Evolutionary conservation across 1,284 basidiomycete species (phyloP).

Genomic region (Tilletia setariae): DNA sequence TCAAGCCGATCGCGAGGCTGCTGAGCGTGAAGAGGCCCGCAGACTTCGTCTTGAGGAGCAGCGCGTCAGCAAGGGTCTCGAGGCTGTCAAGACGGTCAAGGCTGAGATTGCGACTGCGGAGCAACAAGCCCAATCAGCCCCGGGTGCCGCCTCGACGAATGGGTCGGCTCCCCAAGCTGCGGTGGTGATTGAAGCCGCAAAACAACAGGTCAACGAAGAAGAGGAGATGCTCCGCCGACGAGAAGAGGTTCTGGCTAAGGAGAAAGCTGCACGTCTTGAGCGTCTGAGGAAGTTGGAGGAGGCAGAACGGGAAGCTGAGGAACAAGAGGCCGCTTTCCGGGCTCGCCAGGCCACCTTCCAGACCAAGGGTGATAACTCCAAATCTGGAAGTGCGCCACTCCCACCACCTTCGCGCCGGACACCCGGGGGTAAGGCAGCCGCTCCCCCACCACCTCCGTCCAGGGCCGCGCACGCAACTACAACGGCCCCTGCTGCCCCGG

Average conservation of each 20-base stretch:
- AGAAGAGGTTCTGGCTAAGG: constrained; percentile 46
- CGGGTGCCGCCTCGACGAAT: constrained; percentile 1
- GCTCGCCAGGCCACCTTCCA: constrained; percentile 39
- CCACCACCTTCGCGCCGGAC: constrained; percentile 33
- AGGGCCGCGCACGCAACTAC: constrained; percentile 27
- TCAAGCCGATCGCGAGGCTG: constrained; percentile 50
- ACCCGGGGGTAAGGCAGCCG: constrained; percentile 23
- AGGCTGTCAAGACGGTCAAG: constrained; percentile 37
- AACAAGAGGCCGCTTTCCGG: constrained; percentile 46
- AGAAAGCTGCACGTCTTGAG: constrained; percentile 44
- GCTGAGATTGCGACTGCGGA: constrained; percentile 37
- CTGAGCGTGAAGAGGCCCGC: constrained; percentile 48
- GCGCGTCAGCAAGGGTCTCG: constrained; percentile 36
- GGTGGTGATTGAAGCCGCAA: constrained; percentile 39
- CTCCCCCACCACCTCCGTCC: constrained; percentile 34
- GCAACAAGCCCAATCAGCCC: constrained; percentile 29
- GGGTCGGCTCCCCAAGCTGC: constrained; percentile 2
- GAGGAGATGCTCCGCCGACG: constrained; percentile 46
- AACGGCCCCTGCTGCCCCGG: constrained; percentile 28
- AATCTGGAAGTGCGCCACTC: constrained; percentile 25
- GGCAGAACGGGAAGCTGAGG: constrained; percentile 44
- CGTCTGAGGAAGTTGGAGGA: constrained; percentile 43
- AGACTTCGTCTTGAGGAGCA: constrained; percentile 48
- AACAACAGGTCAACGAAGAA: constrained; percentile 30
- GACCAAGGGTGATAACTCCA: constrained; percentile 19